Conservation (phyloP, 805 yeast species). For the Cyberlindnera bimundalis region DNA sequence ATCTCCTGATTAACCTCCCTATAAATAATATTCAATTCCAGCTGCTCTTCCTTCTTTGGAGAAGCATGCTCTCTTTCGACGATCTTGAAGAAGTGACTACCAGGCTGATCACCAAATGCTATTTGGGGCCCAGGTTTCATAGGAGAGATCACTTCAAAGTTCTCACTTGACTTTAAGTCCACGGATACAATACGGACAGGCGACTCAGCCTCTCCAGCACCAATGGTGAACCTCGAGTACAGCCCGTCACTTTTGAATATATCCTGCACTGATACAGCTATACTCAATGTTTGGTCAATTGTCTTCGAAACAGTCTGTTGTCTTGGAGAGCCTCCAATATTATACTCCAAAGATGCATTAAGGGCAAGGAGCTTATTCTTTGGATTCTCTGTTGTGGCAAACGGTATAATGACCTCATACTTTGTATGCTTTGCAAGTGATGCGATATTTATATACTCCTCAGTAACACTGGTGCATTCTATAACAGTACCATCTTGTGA, state of each 20-base stretch:
- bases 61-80: conserved; percentile 25
- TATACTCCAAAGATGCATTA: conserved; percentile 15
- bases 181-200: conserved; percentile 56
- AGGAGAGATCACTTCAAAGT: conserved; percentile 33
- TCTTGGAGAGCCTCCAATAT: conserved; percentile 3
- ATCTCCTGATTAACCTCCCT: conserved; percentile 47
- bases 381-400: conserved; percentile 23
- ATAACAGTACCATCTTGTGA: conserved; percentile 1
- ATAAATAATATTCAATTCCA: conserved; percentile 43
- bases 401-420: conserved; percentile 33
- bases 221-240: conserved; percentile 66
- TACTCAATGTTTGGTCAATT: conserved; percentile 51
- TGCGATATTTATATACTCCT: conserved; percentile 2
- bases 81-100: conserved; percentile 57
- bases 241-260: conserved; percentile 55
- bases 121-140: conserved; percentile 34
- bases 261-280: conserved; percentile 81
- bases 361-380: conserved; percentile 12
- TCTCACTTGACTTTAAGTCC: conserved; percentile 34
- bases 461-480: conserved; percentile 1
- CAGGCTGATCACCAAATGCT: conserved; percentile 70
- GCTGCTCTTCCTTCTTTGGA: conserved; percentile 31
- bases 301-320: conserved; percentile 24
- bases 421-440: conserved; percentile 5
- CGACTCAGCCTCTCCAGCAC: conserved; percentile 45